phyloP scores from a whole-genome alignment of 345 rosid species.

The Mangifera indica region DNA sequence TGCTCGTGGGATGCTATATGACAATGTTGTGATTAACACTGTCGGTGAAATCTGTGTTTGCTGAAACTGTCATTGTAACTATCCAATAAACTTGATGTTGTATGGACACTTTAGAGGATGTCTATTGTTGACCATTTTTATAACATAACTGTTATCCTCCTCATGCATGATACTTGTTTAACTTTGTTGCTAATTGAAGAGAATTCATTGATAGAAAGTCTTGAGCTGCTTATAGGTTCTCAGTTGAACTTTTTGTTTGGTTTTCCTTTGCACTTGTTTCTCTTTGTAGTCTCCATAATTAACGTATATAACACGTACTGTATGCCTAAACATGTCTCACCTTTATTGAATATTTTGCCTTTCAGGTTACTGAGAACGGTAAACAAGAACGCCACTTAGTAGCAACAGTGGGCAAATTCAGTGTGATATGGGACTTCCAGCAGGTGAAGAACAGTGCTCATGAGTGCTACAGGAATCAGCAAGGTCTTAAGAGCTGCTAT shows the following conservation, averaged over 20 bases:
- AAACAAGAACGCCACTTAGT: conserved; percentile 90
- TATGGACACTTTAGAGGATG: too few species aligned
- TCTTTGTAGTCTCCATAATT: background rate
- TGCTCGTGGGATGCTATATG: background rate
- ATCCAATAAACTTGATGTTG: background rate
- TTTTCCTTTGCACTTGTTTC: background rate
- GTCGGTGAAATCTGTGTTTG: background rate
- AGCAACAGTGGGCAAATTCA: conserved; percentile 91
- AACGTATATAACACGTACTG: background rate
- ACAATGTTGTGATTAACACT: background rate
- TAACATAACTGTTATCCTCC: background rate
- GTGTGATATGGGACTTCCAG: conserved; percentile 96
- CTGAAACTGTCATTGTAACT: background rate
- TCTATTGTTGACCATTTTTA: too few species aligned
- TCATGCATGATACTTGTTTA: background rate
- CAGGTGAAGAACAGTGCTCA: conserved; percentile 90
- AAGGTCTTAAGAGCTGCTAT: conserved; percentile 94
- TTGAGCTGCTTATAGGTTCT: conserved; percentile 1
- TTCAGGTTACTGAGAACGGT: conserved; percentile 87
- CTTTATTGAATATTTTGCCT: conserved; percentile 1
- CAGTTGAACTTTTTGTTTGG: background rate
- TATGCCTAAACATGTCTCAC: background rate
- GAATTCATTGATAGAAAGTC: background rate
- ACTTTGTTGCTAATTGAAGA: background rate
- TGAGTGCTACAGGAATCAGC: conserved; percentile 79